Percentiles rank a stretch among this genome's conserved stretches.
Evolutionary conservation across 441 rosid genomes (phyloP).

Genomic region (Codiaeum variegatum): DNA sequence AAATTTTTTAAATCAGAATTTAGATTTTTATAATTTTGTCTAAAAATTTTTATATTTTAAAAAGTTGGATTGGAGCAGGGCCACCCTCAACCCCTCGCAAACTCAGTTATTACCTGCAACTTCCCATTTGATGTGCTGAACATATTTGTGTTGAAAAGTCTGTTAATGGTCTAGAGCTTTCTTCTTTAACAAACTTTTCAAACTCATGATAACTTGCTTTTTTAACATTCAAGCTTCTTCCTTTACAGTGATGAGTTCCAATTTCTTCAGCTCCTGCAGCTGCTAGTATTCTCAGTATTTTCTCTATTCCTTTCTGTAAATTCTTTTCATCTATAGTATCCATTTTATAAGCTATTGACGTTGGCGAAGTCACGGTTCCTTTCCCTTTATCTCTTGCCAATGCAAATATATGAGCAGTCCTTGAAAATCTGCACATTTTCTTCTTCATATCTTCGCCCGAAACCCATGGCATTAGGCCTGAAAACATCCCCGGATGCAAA

Average conservation of each 20-base stretch:
- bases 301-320: conserved; percentile 56
- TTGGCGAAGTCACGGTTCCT: conserved; percentile 42
- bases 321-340: conserved; percentile 44
- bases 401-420: conserved; percentile 65
- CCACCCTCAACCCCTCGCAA: no score
- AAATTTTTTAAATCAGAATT: no score
- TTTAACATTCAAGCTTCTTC: conserved; percentile 51
- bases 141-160: conserved; percentile 43
- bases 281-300: conserved; percentile 51
- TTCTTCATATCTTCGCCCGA: conserved; percentile 57
- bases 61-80: no score
- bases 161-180: conserved; percentile 45
- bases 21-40: no score
- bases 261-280: conserved; percentile 86
- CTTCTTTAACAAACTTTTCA: conserved; percentile 57
- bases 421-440: conserved; percentile 57
- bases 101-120: no score
- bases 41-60: no score
- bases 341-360: conserved; percentile 44
- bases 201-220: conserved; percentile 36
- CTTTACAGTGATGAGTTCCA: conserved; percentile 57
- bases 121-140: conserved; percentile 93
- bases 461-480: conserved; percentile 63
- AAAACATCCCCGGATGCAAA: conserved; percentile 75
- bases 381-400: conserved; percentile 72